Base-by-base conservation (phyloP, 2,329 filamentous ascomycete genomes). In the Pyricularia pennisetigena region DNA sequence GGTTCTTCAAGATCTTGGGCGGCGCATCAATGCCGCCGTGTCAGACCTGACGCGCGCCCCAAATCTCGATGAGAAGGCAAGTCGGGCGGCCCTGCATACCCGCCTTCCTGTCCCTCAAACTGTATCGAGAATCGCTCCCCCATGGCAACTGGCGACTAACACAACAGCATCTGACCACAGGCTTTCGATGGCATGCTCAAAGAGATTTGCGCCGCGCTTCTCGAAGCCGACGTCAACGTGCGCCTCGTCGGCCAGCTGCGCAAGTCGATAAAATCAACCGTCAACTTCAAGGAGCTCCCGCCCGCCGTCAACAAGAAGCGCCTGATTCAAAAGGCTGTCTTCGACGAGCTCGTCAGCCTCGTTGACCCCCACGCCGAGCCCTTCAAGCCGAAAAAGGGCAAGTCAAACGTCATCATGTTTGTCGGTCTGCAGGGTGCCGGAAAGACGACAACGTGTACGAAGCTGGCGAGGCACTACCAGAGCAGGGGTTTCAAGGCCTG, bases 181-280 rank as follows among this genome's bases (percentile, higher is more conserved):
- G 93, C 94, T 61, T 98, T 99, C 78, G 95, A 99, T 83, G 86
- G 86, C 74, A 99, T 99, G 95, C 86, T 99, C 78, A 98, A 98
- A 82, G 94, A 98, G 81, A 98, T 99, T 75, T 97, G 93, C 78
- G 88, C 94, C 72, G 95, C 95, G 70, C 91, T 99, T 24, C 88
- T 98, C 76, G 94, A 97, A 83, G 93, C 95, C 79, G 95, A 99
- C 75, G 95, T 99, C 76, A 99, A 98, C 78, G 92, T 99, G 72
- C 91, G 91, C 75, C 91, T 99, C 67, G 95, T 99, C 70, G 89
- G 91, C 75, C 89, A 90, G 74, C 88, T 99, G 65, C 93, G 94
- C 73, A 97, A 96, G 79, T 96, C 94, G 41, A 98, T 99, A 77
- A 93, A 93, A 77, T 81, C 86, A 69, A 87, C 90, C 35, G 95